Evolutionary conservation across 805 yeast genomes (phyloP).

Genomic region (Saccharomyces eubayanus): DNA sequence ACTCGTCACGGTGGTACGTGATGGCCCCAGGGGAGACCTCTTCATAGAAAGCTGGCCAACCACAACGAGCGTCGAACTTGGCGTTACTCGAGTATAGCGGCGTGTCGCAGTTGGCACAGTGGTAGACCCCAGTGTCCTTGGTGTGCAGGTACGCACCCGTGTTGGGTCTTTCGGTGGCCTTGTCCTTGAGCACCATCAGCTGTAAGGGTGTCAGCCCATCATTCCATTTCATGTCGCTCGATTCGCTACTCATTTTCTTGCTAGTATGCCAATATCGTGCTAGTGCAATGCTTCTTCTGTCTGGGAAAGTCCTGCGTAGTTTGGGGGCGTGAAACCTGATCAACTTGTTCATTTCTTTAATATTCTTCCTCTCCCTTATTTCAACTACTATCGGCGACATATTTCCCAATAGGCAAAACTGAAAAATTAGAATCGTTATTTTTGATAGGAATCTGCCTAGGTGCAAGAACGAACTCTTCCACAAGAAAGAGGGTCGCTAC

Average conservation of each 20-base stretch:
- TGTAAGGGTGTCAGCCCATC: slow-evolving; percentile 71
- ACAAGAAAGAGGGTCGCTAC: background rate
- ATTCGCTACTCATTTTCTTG: slow-evolving; percentile 1
- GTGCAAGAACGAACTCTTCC: background rate
- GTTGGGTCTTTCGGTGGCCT: slow-evolving; percentile 40
- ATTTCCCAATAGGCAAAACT: background rate
- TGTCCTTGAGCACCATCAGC: slow-evolving; percentile 65
- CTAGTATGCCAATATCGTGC: background rate
- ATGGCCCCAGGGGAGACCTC: slow-evolving; percentile 74
- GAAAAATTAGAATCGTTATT: background rate
- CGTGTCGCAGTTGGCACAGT: slow-evolving; percentile 76
- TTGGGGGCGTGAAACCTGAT: background rate
- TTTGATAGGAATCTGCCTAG: background rate
- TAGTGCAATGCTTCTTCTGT: background rate
- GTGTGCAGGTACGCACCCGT: slow-evolving; percentile 33
- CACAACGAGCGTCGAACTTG: slow-evolving; percentile 87
- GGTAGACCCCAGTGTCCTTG: slow-evolving; percentile 52
- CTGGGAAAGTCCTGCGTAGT: background rate
- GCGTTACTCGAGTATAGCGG: slow-evolving; percentile 75
- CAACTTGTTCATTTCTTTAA: background rate
- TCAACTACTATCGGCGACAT: background rate
- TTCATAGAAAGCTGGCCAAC: slow-evolving; percentile 96
- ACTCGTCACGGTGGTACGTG: slow-evolving; percentile 46
- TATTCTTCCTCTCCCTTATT: background rate
- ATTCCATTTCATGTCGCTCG: slow-evolving; percentile 60